Evolutionary conservation across 2,329 filamentous ascomycete species (phyloP).

Genomic region (Tolypocladium ophioglossoides): DNA sequence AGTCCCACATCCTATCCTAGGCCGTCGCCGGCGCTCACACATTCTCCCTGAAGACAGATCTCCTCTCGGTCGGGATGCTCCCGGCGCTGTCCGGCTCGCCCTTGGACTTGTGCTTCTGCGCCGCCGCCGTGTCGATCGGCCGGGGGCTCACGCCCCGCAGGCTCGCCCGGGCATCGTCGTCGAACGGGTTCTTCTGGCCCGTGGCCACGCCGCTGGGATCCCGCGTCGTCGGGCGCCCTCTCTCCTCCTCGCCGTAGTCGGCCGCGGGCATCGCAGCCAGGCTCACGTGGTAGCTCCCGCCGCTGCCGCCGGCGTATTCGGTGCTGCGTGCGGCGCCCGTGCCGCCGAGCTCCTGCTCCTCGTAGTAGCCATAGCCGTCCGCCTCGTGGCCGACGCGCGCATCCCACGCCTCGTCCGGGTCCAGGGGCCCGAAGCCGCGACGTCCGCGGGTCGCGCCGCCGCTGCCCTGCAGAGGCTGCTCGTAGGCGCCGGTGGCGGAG

Average conservation of each 20-base stretch:
- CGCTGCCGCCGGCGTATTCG: conserved; percentile 23
- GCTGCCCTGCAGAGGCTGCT: conserved; percentile 39
- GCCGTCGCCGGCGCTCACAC: too few relatives aligned
- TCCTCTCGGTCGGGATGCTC: conserved; percentile 55
- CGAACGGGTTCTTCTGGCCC: conserved; percentile 53
- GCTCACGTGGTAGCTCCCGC: conserved; percentile 35
- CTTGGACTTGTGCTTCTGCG: conserved; percentile 12
- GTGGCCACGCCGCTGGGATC: conserved; percentile 23
- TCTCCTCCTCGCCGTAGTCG: conserved; percentile 18
- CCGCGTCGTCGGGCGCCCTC: conserved; percentile 33
- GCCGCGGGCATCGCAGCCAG: conserved; percentile 25
- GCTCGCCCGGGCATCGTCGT: conserved; percentile 54
- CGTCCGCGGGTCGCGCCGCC: conserved; percentile 28
- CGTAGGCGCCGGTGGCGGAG: conserved; percentile 62
- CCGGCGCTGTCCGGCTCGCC: conserved; percentile 27
- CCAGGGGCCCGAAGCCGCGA: conserved; percentile 55
- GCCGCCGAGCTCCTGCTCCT: conserved; percentile 62
- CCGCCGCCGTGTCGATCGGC: conserved; percentile 47
- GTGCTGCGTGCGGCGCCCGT: conserved; percentile 19
- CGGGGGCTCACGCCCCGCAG: conserved; percentile 65
- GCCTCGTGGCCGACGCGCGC: conserved; percentile 65
- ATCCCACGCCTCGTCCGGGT: conserved; percentile 84
- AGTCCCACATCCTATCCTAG: not conserved
- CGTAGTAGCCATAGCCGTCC: conserved; percentile 59
- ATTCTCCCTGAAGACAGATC: conserved; percentile 61